phyloP scores from a whole-genome alignment of 129 eudicot genomes.

The Glebionis coronaria region DNA sequence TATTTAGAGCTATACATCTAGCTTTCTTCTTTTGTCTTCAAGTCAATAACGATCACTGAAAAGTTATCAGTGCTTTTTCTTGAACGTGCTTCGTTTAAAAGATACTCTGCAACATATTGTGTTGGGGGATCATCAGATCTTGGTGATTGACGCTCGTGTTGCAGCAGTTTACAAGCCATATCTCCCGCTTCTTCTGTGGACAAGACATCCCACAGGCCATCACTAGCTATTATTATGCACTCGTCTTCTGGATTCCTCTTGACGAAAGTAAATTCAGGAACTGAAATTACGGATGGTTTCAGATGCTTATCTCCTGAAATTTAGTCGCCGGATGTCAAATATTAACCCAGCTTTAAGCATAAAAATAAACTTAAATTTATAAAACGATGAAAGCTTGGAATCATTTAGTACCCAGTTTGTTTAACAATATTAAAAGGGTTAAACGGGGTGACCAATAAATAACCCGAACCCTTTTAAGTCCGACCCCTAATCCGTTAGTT shows the following conservation, averaged over 20 bases:
- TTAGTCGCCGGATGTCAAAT: background rate
- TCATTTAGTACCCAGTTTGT: too few relatives aligned
- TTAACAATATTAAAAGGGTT: too few relatives aligned
- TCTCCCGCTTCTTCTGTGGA: background rate
- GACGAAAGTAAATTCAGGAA: constrained; percentile 28
- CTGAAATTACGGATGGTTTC: constrained; percentile 20
- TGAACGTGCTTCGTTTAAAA: constrained; percentile 10
- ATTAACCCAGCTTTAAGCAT: too few relatives aligned
- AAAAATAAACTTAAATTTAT: too few relatives aligned
- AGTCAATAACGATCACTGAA: constrained; percentile 22
- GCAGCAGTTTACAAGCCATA: constrained; percentile 14
- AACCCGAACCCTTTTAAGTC: too few relatives aligned
- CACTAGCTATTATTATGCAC: constrained; percentile 27
- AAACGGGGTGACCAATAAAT: too few relatives aligned
- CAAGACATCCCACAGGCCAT: constrained; percentile 29
- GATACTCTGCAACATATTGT: constrained; percentile 16
- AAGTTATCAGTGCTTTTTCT: constrained; percentile 21
- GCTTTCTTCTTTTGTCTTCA: background rate
- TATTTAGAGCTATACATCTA: background rate
- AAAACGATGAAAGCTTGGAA: too few relatives aligned
- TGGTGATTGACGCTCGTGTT: background rate
- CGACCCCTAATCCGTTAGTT: too few relatives aligned
- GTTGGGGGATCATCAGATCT: background rate
- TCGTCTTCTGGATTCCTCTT: constrained; percentile 18
- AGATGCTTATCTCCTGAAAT: constrained; percentile 22